Evolutionary conservation across 2,329 filamentous ascomycete species (phyloP), one percentile per base, ranked within the genome.

Genomic region (Aspergillus piperis): DNA sequence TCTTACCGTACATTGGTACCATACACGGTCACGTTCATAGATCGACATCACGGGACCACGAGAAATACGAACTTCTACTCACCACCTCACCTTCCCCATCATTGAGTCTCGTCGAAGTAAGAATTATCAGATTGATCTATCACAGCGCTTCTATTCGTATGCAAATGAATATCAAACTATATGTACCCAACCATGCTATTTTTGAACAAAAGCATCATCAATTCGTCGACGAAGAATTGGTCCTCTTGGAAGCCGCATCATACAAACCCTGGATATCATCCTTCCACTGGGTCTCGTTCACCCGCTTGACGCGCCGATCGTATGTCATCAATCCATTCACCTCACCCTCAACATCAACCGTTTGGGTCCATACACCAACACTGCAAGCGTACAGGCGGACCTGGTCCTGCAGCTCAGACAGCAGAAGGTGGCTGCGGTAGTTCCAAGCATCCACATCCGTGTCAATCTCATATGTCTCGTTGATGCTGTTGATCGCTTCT

Each of bases 291-390:
- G 75, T 72, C 41, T 78, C 74, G 60, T 90, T 77, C 4, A 84
- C 82, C 0, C 88, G 78, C 36, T 66, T 66, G 15, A 88, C 60
- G 0, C 87, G 79, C 1, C 88, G 83, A 71, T 91, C 88, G 66
- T 90, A 90, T 0, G 88, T 90, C 65, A 90, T 72, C 59, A 91
- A 76, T 0, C 89, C 89, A 65, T 91, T 91, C 8, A 91, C 86
- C 71, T 91, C 89, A 4, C 88, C 88, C 70, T 91, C 88, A 0
- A 91, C 88, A 66, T 91, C 89, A 0, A 86, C 89, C 0, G 88
- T 91, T 77, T 91, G 88, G 0, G 89, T 91, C 83, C 87, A 91
- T 0, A 91, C 83, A 10, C 83, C 89, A 0, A 85, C 88, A 36
- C 84, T 88, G 74, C 89, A 91, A 0, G 84, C 80, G 58, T 81